Evolutionary conservation across 108 stramenopile genomes (phyloP).

Genomic region (Poteriospumella lacustris): DNA sequence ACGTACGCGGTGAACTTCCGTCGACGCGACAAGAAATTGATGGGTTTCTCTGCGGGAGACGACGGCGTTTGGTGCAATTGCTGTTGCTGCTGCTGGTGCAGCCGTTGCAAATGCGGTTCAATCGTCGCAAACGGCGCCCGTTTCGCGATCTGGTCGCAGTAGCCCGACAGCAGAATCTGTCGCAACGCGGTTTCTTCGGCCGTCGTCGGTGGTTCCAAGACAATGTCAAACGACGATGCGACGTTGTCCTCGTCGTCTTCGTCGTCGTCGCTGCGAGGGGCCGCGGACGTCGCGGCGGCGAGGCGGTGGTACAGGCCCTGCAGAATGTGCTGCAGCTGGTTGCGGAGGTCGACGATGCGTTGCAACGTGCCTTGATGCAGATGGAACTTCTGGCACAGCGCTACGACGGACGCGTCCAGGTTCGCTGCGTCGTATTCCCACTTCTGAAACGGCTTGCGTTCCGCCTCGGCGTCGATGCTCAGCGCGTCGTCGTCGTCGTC

Average conservation of each 20-base stretch:
- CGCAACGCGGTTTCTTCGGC: constrained; percentile 3
- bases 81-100: too few relatives aligned
- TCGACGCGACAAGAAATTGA: not conserved
- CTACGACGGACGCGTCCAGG: not conserved
- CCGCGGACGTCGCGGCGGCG: not conserved
- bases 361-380: not conserved
- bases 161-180: not conserved
- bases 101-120: too few relatives aligned
- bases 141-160: not conserved
- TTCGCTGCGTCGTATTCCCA: too few relatives aligned
- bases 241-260: not conserved
- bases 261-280: not conserved
- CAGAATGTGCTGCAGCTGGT: not conserved
- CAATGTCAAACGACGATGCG: not conserved
- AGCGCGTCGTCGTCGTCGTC: not conserved
- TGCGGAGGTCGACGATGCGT: not conserved
- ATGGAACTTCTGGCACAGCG: not conserved
- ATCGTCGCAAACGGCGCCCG: not conserved
- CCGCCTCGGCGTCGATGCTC: not conserved
- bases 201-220: not conserved
- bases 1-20: not conserved
- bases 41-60: too few relatives aligned
- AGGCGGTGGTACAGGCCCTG: not conserved
- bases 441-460: not conserved
- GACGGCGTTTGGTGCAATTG: too few relatives aligned